Base-by-base conservation (phyloP, 768 basidiomycete genomes). In the Lyophyllum decastes region DNA sequence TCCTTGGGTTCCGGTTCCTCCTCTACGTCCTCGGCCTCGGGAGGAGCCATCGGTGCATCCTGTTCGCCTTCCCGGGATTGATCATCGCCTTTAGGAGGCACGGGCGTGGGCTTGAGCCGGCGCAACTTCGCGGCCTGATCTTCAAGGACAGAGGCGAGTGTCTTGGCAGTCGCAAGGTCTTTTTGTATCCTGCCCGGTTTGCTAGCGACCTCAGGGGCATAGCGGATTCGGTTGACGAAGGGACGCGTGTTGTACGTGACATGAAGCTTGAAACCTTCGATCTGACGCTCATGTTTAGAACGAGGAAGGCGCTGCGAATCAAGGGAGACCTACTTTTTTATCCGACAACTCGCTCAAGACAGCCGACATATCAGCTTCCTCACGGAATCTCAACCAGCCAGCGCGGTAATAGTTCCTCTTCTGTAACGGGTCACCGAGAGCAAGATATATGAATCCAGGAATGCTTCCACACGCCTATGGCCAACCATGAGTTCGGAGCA, bases 381-480 rank as follows among this genome's bases (percentile, higher is more conserved):
- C 91, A 41, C 74, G 76, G 69, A 95, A 97, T 61, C 86, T 86
- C 58, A 97, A 78, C 95, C 95, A 98, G 12, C 94, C 96, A 1
- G 94, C 92, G 30, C 96, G 91, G 69, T 96, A 94, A 70, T 91
- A 98, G 65, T 91, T 92, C 58, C 94, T 87, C 74, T 95, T 95
- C 71, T 94, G 92, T 41, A 93, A 74, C 10, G 96, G 95, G 62
- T 98, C 95, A 25, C 93, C 94, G 0, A 98, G 75, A 9, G 94
- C 94, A 16, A 98, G 83, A 72, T 96, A 90, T 47, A 92, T 78
- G 70, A 88, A 98, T 2, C 95, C 95, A 4, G 88, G 82, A 54
- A 93, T 78, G 64, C 84, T 86, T 57, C 80, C 76, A 66, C 90
- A 91, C 35, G 89, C 84, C 95, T 97, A 61, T 1, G 30, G 54